These are phyloP conservation scores for Auriscalpium microsporum DNA, from an alignment of 768 basidiomycete species.

Conservation along the genomic window DNA sequence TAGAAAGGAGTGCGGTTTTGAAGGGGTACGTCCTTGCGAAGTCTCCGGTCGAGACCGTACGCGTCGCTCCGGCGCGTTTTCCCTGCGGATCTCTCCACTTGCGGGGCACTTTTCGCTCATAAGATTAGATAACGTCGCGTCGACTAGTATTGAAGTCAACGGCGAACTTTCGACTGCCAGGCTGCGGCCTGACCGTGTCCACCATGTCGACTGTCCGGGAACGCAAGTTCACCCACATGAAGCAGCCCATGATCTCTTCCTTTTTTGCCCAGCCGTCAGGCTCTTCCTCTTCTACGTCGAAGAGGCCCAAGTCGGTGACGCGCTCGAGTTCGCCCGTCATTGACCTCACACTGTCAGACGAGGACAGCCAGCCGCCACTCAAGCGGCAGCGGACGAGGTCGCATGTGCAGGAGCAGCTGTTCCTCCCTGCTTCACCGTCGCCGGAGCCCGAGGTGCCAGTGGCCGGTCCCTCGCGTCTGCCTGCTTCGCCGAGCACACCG, in stretches of 20 bases:
- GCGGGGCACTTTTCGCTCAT: no score
- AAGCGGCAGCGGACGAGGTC: conserved; percentile 6
- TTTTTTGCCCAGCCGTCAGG: conserved; percentile 5
- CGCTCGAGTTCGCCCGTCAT: conserved; percentile 6
- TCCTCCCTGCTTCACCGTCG: not conserved
- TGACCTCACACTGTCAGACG: conserved; percentile 14
- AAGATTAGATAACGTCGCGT: no score
- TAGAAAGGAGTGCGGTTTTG: not conserved
- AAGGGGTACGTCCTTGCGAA: not conserved
- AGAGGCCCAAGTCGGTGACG: not conserved
- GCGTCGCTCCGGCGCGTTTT: not conserved
- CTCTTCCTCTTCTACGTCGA: not conserved
- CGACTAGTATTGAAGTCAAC: not conserved
- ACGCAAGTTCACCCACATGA: conserved; percentile 6
- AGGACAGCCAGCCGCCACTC: conserved; percentile 1
- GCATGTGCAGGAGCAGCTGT: not conserved
- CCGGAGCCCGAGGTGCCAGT: not conserved
- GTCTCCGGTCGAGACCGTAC: not conserved
- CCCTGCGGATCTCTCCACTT: no score
- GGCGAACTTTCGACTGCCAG: not conserved
- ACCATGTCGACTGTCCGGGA: not conserved
- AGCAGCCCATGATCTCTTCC: conserved; percentile 12
- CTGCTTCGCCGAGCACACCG: not conserved
- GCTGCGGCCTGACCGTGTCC: not conserved
- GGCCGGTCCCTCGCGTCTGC: not conserved